A percentile compares a stretch with the other conserved stretches of the same genome.
These are phyloP conservation scores for Aspergillus spinulosporus DNA, from an alignment of 2,329 filamentous ascomycete species.

Conservation along the genomic window DNA sequence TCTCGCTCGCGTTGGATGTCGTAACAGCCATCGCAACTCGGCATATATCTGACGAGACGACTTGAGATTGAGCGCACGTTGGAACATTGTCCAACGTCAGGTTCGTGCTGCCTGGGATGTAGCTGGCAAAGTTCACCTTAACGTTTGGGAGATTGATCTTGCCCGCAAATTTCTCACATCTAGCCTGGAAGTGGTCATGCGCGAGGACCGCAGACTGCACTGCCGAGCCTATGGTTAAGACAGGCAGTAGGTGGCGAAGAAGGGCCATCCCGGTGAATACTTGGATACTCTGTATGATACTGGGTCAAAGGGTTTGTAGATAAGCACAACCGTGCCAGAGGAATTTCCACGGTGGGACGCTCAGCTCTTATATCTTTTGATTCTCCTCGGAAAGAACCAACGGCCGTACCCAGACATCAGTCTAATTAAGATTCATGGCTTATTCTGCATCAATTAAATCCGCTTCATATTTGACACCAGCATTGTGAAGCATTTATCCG, in stretches of 20 bases:
- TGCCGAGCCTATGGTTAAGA: conserved; percentile 24
- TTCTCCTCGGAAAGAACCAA: not conserved
- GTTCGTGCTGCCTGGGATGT: conserved; percentile 40
- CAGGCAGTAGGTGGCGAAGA: conserved; percentile 15
- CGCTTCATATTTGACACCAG: not conserved
- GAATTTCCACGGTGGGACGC: not conserved
- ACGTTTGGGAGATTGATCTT: conserved; percentile 33
- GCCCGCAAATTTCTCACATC: conserved; percentile 28
- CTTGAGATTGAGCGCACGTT: conserved; percentile 38
- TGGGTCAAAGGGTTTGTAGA: not conserved
- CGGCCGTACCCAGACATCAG: not conserved
- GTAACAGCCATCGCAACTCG: conserved; percentile 45
- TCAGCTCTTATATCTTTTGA: not conserved
- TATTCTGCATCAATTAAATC: not conserved
- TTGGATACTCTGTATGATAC: not conserved
- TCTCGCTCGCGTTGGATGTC: conserved; percentile 47
- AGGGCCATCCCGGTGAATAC: conserved; percentile 14
- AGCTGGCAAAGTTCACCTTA: conserved; percentile 35
- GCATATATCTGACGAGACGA: conserved; percentile 39
- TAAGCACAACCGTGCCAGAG: not conserved
- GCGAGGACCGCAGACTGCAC: conserved; percentile 24
- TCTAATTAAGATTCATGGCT: not conserved
- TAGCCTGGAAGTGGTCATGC: conserved; percentile 28
- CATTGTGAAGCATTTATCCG: not conserved
- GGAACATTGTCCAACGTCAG: conserved; percentile 41